phyloP scores from a whole-genome alignment of 2,329 filamentous ascomycete species.

The Aspergillus ochraceoroseus region DNA sequence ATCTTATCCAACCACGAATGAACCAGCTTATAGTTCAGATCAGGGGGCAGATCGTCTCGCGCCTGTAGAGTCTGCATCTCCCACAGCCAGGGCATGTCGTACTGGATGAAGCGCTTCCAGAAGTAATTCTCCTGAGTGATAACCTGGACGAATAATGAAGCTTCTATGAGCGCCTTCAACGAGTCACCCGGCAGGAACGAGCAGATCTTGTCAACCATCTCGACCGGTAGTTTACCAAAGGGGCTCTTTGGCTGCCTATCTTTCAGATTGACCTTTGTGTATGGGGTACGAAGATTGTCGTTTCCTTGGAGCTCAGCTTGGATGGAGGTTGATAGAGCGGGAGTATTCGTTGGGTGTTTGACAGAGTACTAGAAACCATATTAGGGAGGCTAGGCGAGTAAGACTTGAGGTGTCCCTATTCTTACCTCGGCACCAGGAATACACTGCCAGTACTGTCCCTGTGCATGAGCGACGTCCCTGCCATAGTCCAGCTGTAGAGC shows the following conservation, averaged over 20 bases:
- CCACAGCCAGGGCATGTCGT: conserved; percentile 24
- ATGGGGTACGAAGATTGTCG: conserved; percentile 7
- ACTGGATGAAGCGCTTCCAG: conserved; percentile 20
- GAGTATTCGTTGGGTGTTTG: conserved; percentile 17
- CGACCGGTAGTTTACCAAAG: conserved; percentile 18
- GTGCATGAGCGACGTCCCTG: conserved; percentile 17
- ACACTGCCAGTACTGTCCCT: conserved; percentile 24
- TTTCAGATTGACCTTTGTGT: conserved; percentile 7
- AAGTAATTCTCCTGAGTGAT: conserved; percentile 21
- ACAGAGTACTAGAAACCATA: conserved; percentile 16
- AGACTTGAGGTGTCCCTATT: background rate
- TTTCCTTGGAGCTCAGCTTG: conserved; percentile 10
- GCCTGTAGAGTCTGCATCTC: conserved; percentile 11
- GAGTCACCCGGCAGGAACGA: conserved; percentile 18
- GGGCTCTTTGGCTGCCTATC: conserved; percentile 16
- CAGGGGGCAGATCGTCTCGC: background rate
- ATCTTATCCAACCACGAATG: conserved; percentile 19
- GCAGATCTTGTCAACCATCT: conserved; percentile 21
- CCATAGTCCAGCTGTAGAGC: conserved; percentile 20
- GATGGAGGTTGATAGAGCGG: conserved; percentile 10
- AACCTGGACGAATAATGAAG: conserved; percentile 18
- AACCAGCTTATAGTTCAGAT: conserved; percentile 19
- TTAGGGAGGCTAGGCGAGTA: background rate
- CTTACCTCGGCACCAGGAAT: conserved; percentile 22
- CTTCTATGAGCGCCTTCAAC: conserved; percentile 17